Percentiles rank a stretch among this genome's conserved stretches.
Conservation (phyloP, 2,329 filamentous ascomycete genomes). For the Calonectria fujianensis region DNA sequence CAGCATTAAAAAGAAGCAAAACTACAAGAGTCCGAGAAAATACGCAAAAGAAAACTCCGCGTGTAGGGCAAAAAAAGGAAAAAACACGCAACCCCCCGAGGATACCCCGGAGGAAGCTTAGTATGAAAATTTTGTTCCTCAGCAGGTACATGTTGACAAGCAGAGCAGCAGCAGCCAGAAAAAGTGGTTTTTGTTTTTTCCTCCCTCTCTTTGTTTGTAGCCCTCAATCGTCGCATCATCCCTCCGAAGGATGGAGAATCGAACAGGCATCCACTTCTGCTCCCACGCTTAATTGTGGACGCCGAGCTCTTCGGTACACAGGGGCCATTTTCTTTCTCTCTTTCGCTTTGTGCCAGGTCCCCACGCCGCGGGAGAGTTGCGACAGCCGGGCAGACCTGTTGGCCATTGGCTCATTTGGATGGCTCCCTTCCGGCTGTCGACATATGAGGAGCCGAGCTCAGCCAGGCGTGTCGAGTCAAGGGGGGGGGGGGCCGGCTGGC, state of each 20-base stretch:
- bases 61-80: conserved; percentile 35
- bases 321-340: conserved; percentile 10
- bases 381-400: conserved; percentile 17
- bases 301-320: conserved; percentile 11
- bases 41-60: conserved; percentile 32
- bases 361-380: conserved; percentile 24
- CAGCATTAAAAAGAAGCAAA: conserved; percentile 45
- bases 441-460: conserved; percentile 11
- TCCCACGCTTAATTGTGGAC: conserved; percentile 35
- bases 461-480: conserved; percentile 27
- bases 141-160: conserved; percentile 26
- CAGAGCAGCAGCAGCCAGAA: conserved; percentile 12
- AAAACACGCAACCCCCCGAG: conserved; percentile 13
- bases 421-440: conserved; percentile 23
- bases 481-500: neutral
- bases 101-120: conserved; percentile 3
- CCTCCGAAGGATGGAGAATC: conserved; percentile 29
- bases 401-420: conserved; percentile 7
- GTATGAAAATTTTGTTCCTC: conserved; percentile 7
- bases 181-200: conserved; percentile 36
- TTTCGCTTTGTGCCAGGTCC: conserved; percentile 15
- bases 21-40: conserved; percentile 35
- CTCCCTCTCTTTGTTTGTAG: conserved; percentile 29
- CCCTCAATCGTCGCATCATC: conserved; percentile 36
- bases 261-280: conserved; percentile 28